These are phyloP conservation scores for Curvularia sp. DNA, from an alignment of 2,329 filamentous ascomycete species.

Conservation along the genomic window DNA sequence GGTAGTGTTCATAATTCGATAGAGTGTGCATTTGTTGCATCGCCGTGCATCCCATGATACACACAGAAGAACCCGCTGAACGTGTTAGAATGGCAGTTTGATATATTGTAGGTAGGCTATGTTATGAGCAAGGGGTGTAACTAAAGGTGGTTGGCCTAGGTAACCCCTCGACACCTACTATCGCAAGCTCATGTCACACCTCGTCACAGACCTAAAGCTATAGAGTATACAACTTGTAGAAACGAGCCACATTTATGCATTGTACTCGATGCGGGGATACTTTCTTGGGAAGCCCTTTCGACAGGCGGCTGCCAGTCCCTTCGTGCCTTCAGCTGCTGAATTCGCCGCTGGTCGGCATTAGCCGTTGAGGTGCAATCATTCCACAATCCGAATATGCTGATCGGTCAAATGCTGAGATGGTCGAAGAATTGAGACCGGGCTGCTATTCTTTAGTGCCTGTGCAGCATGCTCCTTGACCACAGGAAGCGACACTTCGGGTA, in stretches of 20 bases:
- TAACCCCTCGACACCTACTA: not conserved
- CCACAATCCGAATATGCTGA: conserved; percentile 28
- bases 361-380: conserved; percentile 13
- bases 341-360: not conserved
- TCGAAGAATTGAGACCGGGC: conserved; percentile 17
- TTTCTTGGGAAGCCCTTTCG: not conserved
- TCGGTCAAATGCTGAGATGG: not conserved
- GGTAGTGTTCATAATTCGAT: not conserved
- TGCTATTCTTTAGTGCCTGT: conserved; percentile 19
- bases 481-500: conserved; percentile 4
- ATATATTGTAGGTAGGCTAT: not conserved
- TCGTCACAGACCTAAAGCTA: not conserved
- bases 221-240: not conserved
- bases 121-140: not conserved
- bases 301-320: not conserved
- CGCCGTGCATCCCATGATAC: not conserved
- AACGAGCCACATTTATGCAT: not conserved
- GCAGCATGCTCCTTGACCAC: conserved; percentile 18
- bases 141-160: not conserved
- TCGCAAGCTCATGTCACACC: not conserved
- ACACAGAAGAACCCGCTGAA: not conserved
- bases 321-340: not conserved
- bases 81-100: not conserved
- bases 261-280: too few relatives aligned
- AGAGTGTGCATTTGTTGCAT: not conserved